Conservation (phyloP, 139 green algal genomes). For the Coelastrella sp. region DNA sequence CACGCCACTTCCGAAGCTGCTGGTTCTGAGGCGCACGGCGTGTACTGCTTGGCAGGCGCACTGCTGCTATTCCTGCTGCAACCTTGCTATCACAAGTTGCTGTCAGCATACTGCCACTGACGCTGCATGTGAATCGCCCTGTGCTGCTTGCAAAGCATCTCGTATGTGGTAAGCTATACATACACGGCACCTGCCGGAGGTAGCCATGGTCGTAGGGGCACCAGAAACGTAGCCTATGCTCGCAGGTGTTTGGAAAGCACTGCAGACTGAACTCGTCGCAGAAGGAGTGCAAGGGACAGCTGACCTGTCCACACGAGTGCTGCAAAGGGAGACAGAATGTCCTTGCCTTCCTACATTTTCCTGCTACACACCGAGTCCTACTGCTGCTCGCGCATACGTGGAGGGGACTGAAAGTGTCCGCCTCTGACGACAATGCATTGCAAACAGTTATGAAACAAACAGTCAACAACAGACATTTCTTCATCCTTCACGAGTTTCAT, state of each 20-base stretch:
- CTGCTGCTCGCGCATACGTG: neutral
- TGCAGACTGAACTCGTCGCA: conserved; percentile 8
- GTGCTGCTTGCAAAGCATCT: conserved; percentile 3
- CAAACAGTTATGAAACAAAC: too few relatives aligned
- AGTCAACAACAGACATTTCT: neutral
- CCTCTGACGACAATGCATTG: neutral
- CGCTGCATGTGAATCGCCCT: conserved; percentile 18
- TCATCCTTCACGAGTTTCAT: too few relatives aligned
- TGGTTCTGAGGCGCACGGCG: too few relatives aligned
- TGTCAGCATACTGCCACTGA: conserved; percentile 7
- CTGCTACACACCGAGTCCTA: neutral
- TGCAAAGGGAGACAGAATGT: neutral
- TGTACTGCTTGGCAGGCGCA: neutral
- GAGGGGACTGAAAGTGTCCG: neutral
- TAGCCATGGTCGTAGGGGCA: neutral
- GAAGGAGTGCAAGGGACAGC: neutral
- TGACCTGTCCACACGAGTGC: neutral
- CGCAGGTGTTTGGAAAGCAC: conserved; percentile 16
- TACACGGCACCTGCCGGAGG: neutral
- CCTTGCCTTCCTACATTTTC: neutral
- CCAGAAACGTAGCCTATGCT: neutral
- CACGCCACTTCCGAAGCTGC: too few relatives aligned
- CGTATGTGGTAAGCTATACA: neutral
- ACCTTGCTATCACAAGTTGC: conserved; percentile 1
- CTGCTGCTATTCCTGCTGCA: conserved; percentile 1